phyloP scores from a whole-genome alignment of 352 stramenopile genomes.

The Phytophthora idaei region DNA sequence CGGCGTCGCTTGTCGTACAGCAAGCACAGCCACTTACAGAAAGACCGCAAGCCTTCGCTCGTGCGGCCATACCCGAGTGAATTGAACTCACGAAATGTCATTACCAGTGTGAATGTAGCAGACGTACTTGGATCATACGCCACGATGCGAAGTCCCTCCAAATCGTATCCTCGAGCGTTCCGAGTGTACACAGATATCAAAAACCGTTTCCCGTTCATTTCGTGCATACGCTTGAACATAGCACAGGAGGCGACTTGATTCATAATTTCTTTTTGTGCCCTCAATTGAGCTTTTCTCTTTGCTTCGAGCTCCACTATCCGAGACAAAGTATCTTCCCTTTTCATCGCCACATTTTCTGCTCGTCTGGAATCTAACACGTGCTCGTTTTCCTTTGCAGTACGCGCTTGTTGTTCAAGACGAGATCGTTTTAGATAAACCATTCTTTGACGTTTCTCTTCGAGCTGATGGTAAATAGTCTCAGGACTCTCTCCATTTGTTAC shows the following conservation, averaged over 20 bases:
- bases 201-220: slow-evolving; percentile 53
- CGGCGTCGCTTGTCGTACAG: slow-evolving; percentile 60
- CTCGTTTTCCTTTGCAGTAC: slow-evolving; percentile 14
- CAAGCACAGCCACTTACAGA: slow-evolving; percentile 68
- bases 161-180: slow-evolving; percentile 48
- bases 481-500: not conserved
- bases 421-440: slow-evolving; percentile 36
- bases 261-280: slow-evolving; percentile 22
- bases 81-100: slow-evolving; percentile 52
- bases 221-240: slow-evolving; percentile 45
- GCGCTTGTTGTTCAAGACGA: slow-evolving; percentile 19
- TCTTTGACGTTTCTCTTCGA: slow-evolving; percentile 32
- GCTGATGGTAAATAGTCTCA: slow-evolving; percentile 6
- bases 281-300: slow-evolving; percentile 16
- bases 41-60: slow-evolving; percentile 40
- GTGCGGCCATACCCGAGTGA: slow-evolving; percentile 59
- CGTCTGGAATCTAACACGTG: slow-evolving; percentile 38
- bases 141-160: slow-evolving; percentile 55
- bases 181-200: slow-evolving; percentile 49
- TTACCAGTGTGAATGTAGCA: slow-evolving; percentile 36
- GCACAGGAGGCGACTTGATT: slow-evolving; percentile 30
- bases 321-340: slow-evolving; percentile 45
- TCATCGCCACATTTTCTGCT: slow-evolving; percentile 58
- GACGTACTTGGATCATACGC: slow-evolving; percentile 61
- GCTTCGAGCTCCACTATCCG: slow-evolving; percentile 29